Evolutionary conservation across 768 basidiomycete species (phyloP).

Genomic region (Porpolomopsis calyptriformis): DNA sequence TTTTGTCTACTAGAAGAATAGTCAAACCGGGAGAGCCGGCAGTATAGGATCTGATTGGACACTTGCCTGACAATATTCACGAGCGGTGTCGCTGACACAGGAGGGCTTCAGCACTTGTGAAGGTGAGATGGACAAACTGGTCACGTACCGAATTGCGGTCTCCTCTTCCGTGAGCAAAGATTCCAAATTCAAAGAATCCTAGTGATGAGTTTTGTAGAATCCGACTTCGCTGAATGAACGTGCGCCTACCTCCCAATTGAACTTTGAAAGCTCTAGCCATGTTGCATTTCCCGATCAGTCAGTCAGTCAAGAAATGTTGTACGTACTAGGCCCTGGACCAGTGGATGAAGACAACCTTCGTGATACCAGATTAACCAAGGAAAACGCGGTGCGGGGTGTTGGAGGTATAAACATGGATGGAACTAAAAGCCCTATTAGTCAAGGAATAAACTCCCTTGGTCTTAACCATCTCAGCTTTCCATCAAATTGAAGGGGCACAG

Average conservation of each 20-base stretch:
- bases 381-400: too few relatives aligned
- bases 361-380: too few relatives aligned
- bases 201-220: background rate
- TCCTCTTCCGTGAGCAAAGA: slow-evolving; percentile 84
- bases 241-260: slow-evolving; percentile 9
- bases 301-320: background rate
- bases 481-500: too few relatives aligned
- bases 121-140: background rate
- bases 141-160: slow-evolving; percentile 65
- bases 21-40: background rate
- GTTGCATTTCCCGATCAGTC: too few relatives aligned
- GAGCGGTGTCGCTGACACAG: slow-evolving; percentile 58
- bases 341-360: background rate
- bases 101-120: background rate
- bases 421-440: too few relatives aligned
- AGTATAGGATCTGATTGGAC: background rate
- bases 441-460: too few relatives aligned
- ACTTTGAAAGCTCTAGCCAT: slow-evolving; percentile 4
- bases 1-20: slow-evolving; percentile 45
- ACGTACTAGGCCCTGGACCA: background rate
- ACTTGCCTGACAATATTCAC: slow-evolving; percentile 67
- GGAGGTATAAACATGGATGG: too few relatives aligned
- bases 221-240: background rate
- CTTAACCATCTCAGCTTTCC: too few relatives aligned
- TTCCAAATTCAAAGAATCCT: slow-evolving; percentile 82